Evolutionary conservation across 2,329 filamentous ascomycete genomes (phyloP).

Genomic region (Leptographium wingfieldii): DNA sequence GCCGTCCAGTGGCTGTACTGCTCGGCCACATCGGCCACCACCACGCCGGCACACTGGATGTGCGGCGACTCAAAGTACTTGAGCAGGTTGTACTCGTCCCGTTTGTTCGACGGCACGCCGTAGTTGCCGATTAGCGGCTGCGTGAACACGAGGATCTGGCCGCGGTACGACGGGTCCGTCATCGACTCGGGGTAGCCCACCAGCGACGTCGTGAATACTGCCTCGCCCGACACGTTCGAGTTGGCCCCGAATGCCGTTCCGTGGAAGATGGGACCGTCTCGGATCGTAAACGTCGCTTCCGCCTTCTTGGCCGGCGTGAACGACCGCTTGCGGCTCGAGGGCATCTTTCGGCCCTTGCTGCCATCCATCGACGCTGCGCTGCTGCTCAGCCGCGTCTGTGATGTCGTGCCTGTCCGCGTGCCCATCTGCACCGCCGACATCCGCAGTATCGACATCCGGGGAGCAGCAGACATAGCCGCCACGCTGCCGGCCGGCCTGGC

Average conservation of each 20-base stretch:
- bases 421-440: conserved; percentile 10
- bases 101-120: conserved; percentile 75
- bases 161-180: conserved; percentile 77
- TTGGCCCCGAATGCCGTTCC: conserved; percentile 95
- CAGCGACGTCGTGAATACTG: conserved; percentile 95
- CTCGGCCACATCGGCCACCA: conserved; percentile 86
- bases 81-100: conserved; percentile 79
- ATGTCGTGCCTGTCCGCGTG: conserved; percentile 8
- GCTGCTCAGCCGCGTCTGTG: conserved; percentile 23
- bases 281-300: conserved; percentile 88
- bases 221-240: conserved; percentile 92
- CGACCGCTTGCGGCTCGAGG: conserved; percentile 41
- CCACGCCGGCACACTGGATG: conserved; percentile 90
- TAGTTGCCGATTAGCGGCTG: conserved; percentile 98
- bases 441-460: conserved; percentile 25
- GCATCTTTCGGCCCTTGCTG: conserved; percentile 58
- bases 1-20: conserved; percentile 99
- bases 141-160: conserved; percentile 97
- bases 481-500: conserved; percentile 28
- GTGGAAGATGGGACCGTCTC: conserved; percentile 89
- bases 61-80: conserved; percentile 98
- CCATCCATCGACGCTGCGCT: conserved; percentile 41
- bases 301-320: conserved; percentile 53
- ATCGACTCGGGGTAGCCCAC: conserved; percentile 96
- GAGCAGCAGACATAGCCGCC: conserved; percentile 16